phyloP scores from a whole-genome alignment of 768 basidiomycete species.

The Candolleomyces eurysporus region DNA sequence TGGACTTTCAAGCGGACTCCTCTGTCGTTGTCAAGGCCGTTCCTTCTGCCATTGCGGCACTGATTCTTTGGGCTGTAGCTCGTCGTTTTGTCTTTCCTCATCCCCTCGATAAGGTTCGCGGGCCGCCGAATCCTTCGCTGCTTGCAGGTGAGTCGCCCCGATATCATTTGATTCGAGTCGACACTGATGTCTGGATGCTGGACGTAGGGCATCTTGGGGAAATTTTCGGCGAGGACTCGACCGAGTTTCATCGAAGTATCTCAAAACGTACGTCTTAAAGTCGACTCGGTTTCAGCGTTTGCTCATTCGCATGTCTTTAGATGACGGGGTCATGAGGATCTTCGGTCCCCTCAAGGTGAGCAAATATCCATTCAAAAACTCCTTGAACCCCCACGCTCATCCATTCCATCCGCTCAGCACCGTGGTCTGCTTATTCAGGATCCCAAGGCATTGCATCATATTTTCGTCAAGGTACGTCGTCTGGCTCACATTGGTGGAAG shows the following conservation, averaged over 20 bases:
- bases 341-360: slow-evolving; percentile 33
- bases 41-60: too few species aligned
- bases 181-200: neutral
- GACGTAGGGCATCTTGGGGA: slow-evolving; percentile 29
- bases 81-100: slow-evolving; percentile 1
- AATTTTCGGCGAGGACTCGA: slow-evolving; percentile 30
- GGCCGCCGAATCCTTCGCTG: slow-evolving; percentile 22
- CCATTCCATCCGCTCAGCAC: slow-evolving; percentile 16
- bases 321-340: slow-evolving; percentile 31
- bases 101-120: slow-evolving; percentile 7
- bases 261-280: slow-evolving; percentile 25
- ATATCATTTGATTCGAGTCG: neutral
- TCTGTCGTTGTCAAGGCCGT: too few species aligned
- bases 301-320: slow-evolving; percentile 12
- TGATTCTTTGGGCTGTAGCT: neutral
- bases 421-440: slow-evolving; percentile 40
- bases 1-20: too few species aligned
- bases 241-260: slow-evolving; percentile 35
- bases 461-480: slow-evolving; percentile 38
- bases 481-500: neutral
- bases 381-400: neutral
- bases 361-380: neutral
- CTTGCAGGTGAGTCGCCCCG: slow-evolving; percentile 26
- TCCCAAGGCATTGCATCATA: slow-evolving; percentile 42
- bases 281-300: neutral